Base-by-base conservation (phyloP, 768 basidiomycete genomes). In the Polyporus arcularius region DNA sequence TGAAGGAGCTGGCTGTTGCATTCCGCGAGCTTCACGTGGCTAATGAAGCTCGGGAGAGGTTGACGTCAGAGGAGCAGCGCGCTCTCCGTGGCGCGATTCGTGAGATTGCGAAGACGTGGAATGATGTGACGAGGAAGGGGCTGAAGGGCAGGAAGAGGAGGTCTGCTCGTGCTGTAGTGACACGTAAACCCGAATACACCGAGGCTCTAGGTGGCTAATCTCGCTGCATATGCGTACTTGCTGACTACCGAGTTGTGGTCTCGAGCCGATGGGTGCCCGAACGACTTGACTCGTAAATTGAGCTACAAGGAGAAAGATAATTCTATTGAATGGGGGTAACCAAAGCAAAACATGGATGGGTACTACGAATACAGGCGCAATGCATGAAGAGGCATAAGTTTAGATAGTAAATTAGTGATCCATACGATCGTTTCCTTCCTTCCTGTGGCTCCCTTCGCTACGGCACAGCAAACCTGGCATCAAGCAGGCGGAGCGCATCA, bases 401-500 rank as follows among this genome's bases (percentile, higher is more conserved):
- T 53, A 53, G 21, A 11, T 11, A 53, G 52, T 53, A 53, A 53
- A 38, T 53, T 59, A 59, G 18, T 32, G 42, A 55, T 63, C 58
- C 57, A 63, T 39, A 54, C 18, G 30, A 40, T 51, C 53, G 46
- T 53, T 62, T 26, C 4, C 10, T 47, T 53, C 57, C 12, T 53
- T 52, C 58, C 53, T 55, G 14, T 45, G 21, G 1, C 21, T 55
- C 28, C 49, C 18, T 53, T 42, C 21, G 38, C 56, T 60, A 67
- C 31, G 65, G 58, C 26, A 65, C 21, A 16, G 66, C 55, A 59
- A 73, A 78, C 54, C 73, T 73, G 16, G 73, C 71, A 68, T 94
- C 91, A 40, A 94, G 78, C 28, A 94, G 71, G 60, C 87, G 85
- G 26, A 94, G 73, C 6, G 91, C 92, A 64, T 92, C 88, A 53